phyloP scores from a whole-genome alignment of 2,329 filamentous ascomycete species.

The Cladosporium sp. region DNA sequence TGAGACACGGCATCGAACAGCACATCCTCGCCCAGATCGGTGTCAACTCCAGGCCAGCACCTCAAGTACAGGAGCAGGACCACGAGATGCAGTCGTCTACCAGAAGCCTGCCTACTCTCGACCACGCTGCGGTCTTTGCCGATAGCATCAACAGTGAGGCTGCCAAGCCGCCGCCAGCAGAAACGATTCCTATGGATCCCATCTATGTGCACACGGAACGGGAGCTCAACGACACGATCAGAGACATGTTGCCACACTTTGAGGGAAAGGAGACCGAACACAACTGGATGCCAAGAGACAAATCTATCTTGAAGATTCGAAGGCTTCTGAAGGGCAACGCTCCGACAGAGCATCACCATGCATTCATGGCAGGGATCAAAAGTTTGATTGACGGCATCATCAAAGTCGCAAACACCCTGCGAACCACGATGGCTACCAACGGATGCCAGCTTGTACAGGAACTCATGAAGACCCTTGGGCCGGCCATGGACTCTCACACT shows the following conservation, averaged over 20 bases:
- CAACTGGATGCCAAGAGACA: constrained; percentile 86
- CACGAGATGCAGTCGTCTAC: constrained; percentile 37
- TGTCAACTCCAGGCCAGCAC: constrained; percentile 38
- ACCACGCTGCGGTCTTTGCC: constrained; percentile 42
- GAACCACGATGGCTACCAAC: constrained; percentile 86
- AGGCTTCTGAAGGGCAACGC: constrained; percentile 80
- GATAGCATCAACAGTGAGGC: constrained; percentile 46
- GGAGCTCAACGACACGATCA: constrained; percentile 83
- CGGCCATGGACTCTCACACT: constrained; percentile 79
- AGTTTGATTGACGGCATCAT: constrained; percentile 79
- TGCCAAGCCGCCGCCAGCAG: constrained; percentile 56
- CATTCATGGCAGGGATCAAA: constrained; percentile 68
- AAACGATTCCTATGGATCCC: constrained; percentile 69
- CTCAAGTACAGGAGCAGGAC: constrained; percentile 7
- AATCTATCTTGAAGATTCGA: constrained; percentile 71
- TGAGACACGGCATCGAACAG: constrained; percentile 78
- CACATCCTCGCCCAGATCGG: constrained; percentile 74
- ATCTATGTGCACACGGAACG: constrained; percentile 77
- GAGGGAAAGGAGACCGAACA: constrained; percentile 86
- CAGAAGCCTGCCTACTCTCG: constrained; percentile 36
- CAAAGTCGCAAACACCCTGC: constrained; percentile 75
- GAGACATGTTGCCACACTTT: constrained; percentile 74
- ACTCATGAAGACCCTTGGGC: constrained; percentile 69
- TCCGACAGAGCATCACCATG: constrained; percentile 67
- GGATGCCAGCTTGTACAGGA: constrained; percentile 83